Conservation (phyloP, 2,329 filamentous ascomycete genomes). For the Monilinia laxa region DNA sequence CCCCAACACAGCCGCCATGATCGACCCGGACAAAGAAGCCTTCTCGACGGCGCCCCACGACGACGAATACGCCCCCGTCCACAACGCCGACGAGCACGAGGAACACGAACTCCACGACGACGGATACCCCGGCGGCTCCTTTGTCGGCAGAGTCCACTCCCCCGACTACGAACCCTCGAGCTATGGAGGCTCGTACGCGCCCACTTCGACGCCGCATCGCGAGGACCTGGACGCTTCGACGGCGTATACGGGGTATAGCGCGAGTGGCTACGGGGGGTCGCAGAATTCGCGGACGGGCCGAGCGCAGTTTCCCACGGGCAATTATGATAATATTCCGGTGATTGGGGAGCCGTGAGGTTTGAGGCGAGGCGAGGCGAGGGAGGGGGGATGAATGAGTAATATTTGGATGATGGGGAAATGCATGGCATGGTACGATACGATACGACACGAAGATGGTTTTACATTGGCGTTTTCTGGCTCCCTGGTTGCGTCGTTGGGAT, state of each 20-base stretch:
- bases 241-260: conserved; percentile 48
- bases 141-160: conserved; percentile 1
- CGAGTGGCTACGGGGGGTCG: conserved; percentile 35
- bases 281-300: conserved; percentile 26
- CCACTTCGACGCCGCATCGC: conserved; percentile 43
- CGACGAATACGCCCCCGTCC: conserved; percentile 64
- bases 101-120: conserved; percentile 31
- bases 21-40: conserved; percentile 67
- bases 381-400: neutral
- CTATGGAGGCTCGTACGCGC: conserved; percentile 31
- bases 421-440: conserved; percentile 6
- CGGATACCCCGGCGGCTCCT: conserved; percentile 22
- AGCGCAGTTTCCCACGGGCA: conserved; percentile 54
- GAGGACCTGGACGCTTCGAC: conserved; percentile 37
- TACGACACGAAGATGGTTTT: conserved; percentile 7
- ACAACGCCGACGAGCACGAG: conserved; percentile 45
- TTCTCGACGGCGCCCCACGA: conserved; percentile 67
- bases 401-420: neutral
- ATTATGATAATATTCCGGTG: conserved; percentile 49
- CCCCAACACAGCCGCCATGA: conserved; percentile 45
- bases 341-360: conserved; percentile 19
- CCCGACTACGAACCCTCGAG: conserved; percentile 26
- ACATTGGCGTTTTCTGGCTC: conserved; percentile 13
- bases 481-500: neutral
- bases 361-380: neutral